Evolutionary conservation across 2,329 filamentous ascomycete genomes (phyloP), one percentile per base, ranked within the genome.

Genomic region (Talaromyces rugulosus): DNA sequence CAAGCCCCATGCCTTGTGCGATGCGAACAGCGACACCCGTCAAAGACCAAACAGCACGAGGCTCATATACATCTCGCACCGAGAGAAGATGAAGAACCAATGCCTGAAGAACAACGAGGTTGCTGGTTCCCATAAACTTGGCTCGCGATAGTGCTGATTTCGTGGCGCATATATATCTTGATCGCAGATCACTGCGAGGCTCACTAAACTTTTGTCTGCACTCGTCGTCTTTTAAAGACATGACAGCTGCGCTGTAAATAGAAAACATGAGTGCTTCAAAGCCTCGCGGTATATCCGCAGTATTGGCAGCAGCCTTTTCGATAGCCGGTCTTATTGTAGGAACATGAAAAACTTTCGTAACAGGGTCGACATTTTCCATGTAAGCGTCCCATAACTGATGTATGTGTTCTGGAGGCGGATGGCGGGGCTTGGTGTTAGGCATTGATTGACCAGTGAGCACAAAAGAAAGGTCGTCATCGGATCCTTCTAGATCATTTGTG

Each of bases 341-440:
- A 16, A 44, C 36, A 34, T 61, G 59, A n/a, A 61, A 27, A 11
- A 57, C n/a, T 28, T 61, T 61, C 11, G 50, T 28, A 7, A 57
- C 30, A n/a, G 36, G 59, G 42, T 61, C 59, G 34, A 61, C 53
- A 64, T 86, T 86, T 62, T 86, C 82, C 65, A 82, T 80, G 73
- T 81, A 89, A 2, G 80, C 72, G n/a, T 81, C 75, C 85, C 85
- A 87, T 59, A 86, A 78, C 9, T 79, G 69, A 23, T 74, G 75
- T 4, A 86, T 81, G 62, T 82, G 80, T 44, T 78, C 72, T 0
- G 78, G 74, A 3, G 79, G 72, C 5, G 85, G 85, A 69, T 87
- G 85, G 14, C 86, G 76, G 5, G 64, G 60, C 16, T 63, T 40
- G 18, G 9, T 51, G 27, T n/a, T 51, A 56, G 63, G 30, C 63